Conservation (phyloP, 2,329 filamentous ascomycete species). For the Calonectria multiphialidica region DNA sequence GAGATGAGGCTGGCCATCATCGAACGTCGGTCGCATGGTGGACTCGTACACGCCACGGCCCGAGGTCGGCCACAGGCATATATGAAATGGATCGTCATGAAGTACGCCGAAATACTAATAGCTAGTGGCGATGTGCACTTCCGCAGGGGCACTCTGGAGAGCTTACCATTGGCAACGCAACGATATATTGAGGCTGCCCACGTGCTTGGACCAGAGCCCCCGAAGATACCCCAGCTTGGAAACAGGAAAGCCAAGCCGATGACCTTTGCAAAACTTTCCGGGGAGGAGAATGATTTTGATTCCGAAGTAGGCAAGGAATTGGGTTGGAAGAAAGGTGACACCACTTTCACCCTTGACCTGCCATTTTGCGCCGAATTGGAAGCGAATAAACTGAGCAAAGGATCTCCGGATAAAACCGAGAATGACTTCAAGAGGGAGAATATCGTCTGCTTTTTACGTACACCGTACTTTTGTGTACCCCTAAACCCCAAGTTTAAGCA, state of each 20-base stretch:
- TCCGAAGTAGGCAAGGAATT: neutral
- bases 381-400: neutral
- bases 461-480: neutral
- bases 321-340: neutral
- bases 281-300: neutral
- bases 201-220: neutral
- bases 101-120: constrained; percentile 3
- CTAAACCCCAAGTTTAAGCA: neutral
- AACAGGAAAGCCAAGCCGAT: neutral
- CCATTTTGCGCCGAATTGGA: neutral
- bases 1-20: neutral
- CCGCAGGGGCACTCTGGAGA: neutral
- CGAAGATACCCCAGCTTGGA: neutral
- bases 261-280: neutral
- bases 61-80: neutral
- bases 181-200: neutral
- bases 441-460: neutral
- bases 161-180: neutral
- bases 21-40: neutral
- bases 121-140: neutral
- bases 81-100: constrained; percentile 12
- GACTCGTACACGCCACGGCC: neutral
- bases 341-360: neutral
- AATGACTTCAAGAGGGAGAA: neutral
- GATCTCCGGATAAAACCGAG: neutral